phyloP scores from a whole-genome alignment of 208 protist genomes.

The Wallacemonas sp. region DNA sequence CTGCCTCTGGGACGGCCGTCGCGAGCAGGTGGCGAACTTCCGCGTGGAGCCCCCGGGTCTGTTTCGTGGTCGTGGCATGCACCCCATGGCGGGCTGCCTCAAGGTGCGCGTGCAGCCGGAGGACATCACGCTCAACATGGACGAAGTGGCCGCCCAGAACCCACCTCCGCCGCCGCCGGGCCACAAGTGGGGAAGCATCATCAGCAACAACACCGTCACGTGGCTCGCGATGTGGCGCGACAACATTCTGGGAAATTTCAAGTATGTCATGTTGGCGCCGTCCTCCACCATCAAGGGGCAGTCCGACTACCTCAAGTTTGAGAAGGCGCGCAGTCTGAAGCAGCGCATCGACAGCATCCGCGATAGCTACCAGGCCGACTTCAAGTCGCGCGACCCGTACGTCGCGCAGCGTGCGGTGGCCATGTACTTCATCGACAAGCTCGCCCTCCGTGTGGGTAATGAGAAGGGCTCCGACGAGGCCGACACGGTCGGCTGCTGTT shows the following conservation, averaged over 20 bases:
- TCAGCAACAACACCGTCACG: conserved; percentile 95
- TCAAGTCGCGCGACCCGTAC: conserved; percentile 60
- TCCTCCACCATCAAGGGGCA: conserved; percentile 94
- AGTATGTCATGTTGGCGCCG: conserved; percentile 98
- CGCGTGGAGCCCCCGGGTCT: conserved; percentile 98
- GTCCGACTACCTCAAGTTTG: conserved; percentile 98
- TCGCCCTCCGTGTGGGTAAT: conserved; percentile 99
- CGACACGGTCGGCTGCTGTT: conserved; percentile 99
- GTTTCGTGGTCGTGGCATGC: conserved; percentile 97
- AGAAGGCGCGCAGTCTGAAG: conserved; percentile 96
- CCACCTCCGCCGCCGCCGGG: conserved; percentile 88
- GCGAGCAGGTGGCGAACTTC: conserved; percentile 97
- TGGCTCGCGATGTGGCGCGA: conserved; percentile 99
- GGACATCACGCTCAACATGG: conserved; percentile 99
- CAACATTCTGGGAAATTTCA: conserved; percentile 87
- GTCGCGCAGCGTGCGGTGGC: conserved; percentile 94
- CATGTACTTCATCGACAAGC: conserved; percentile 98
- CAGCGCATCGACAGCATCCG: conserved; percentile 95
- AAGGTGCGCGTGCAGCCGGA: conserved; percentile 96
- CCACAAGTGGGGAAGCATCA: conserved; percentile 93
- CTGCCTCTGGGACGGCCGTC: conserved; percentile 93
- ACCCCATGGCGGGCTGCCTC: conserved; percentile 95
- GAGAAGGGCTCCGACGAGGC: conserved; percentile 98
- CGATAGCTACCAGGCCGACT: conserved; percentile 87
- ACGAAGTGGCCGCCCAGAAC: conserved; percentile 66